These are phyloP conservation scores for Fagus crenata DNA, from an alignment of 306 rosid genomes.

Conservation along the genomic window DNA sequence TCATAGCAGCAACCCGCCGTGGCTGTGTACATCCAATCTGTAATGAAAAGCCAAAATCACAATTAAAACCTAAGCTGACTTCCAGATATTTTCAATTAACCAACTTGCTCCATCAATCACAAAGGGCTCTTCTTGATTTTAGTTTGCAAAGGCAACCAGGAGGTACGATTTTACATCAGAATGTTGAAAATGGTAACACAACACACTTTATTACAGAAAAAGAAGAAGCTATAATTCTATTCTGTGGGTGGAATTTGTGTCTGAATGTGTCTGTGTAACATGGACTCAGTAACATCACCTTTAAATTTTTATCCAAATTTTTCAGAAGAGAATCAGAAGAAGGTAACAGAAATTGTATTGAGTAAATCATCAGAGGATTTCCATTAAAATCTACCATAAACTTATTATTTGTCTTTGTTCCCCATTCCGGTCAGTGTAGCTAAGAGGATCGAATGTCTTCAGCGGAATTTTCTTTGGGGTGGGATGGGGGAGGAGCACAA, in stretches of 20 bases:
- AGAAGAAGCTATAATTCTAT: neutral
- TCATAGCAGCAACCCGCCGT: conserved; percentile 98
- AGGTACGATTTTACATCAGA: neutral
- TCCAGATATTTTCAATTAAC: conserved; percentile 14
- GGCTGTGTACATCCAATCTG: conserved; percentile 99
- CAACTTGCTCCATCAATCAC: neutral
- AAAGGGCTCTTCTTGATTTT: neutral
- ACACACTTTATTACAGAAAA: neutral
- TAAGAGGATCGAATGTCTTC: too few relatives aligned
- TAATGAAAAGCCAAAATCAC: conserved; percentile 8
- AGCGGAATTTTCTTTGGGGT: too few relatives aligned
- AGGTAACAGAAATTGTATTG: neutral
- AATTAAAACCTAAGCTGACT: neutral
- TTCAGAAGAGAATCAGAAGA: neutral
- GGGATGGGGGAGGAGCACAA: too few relatives aligned
- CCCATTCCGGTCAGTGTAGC: too few relatives aligned
- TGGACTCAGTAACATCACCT: neutral
- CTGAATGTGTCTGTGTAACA: neutral
- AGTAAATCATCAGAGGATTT: conserved; percentile 14
- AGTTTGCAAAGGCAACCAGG: conserved; percentile 2
- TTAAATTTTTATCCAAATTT: neutral
- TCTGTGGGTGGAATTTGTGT: neutral
- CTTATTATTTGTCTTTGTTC: too few relatives aligned
- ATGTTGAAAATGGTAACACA: neutral
- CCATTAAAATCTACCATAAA: conserved; percentile 18